These are phyloP conservation scores for Chrysoporthe cubensis DNA, from an alignment of 2,329 filamentous ascomycete species.

Conservation along the genomic window DNA sequence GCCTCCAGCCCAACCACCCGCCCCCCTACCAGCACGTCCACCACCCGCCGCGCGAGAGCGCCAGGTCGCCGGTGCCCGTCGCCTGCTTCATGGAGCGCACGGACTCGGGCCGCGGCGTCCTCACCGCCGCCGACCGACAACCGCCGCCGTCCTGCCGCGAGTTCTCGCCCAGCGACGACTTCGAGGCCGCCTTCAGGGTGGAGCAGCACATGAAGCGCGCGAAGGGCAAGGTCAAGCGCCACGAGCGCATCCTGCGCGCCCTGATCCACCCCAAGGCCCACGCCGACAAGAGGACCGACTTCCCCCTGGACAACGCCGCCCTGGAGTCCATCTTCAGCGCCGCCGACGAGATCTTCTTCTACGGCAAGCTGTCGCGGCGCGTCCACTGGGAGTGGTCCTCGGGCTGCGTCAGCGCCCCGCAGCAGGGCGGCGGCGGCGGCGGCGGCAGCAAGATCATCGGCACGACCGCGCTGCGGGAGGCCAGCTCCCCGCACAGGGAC, in stretches of 20 bases:
- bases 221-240: constrained; percentile 51
- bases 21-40: constrained; percentile 11
- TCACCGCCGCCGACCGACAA: constrained; percentile 42
- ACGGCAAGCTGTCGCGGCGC: constrained; percentile 56
- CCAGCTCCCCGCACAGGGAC: constrained; percentile 39
- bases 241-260: constrained; percentile 60
- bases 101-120: constrained; percentile 53
- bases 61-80: constrained; percentile 20
- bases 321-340: constrained; percentile 63
- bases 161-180: constrained; percentile 48
- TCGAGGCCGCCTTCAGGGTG: constrained; percentile 53
- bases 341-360: constrained; percentile 67
- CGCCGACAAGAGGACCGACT: constrained; percentile 43
- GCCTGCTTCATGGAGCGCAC: constrained; percentile 50
- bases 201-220: constrained; percentile 47
- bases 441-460: constrained; percentile 63
- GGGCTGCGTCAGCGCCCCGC: constrained; percentile 40
- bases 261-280: constrained; percentile 55
- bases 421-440: background rate
- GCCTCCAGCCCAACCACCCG: constrained; percentile 29
- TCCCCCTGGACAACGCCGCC: constrained; percentile 60
- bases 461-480: constrained; percentile 62
- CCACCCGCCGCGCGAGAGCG: constrained; percentile 14
- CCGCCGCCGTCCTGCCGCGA: constrained; percentile 36
- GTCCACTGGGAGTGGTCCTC: constrained; percentile 67